A percentile compares a stretch with the other conserved stretches of the same genome.
These are phyloP conservation scores for Mycena capillaripes DNA, from an alignment of 768 basidiomycete species.

Conservation along the genomic window DNA sequence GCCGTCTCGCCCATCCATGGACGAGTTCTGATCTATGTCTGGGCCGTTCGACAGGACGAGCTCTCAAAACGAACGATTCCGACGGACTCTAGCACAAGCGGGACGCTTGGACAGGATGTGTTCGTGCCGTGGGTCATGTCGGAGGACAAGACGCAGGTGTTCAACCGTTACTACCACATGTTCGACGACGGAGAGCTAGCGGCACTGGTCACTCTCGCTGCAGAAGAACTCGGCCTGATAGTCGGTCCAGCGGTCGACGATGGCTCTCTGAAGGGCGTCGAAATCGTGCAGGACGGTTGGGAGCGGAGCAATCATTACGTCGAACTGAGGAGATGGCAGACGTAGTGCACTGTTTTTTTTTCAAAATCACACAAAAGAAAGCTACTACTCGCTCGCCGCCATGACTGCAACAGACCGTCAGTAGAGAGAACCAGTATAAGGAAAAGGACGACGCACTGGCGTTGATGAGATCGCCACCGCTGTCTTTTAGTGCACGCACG, in stretches of 20 bases:
- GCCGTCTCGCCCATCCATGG: constrained; percentile 78
- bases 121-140: constrained; percentile 91
- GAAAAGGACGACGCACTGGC: constrained; percentile 81
- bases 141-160: constrained; percentile 57
- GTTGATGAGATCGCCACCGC: constrained; percentile 94
- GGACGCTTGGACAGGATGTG: constrained; percentile 80
- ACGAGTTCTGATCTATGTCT: constrained; percentile 92
- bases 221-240: constrained; percentile 65
- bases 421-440: neutral
- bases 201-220: constrained; percentile 73
- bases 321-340: constrained; percentile 76
- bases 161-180: constrained; percentile 97
- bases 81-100: constrained; percentile 37
- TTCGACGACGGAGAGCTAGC: constrained; percentile 87
- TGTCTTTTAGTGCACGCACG: constrained; percentile 90
- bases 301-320: constrained; percentile 92
- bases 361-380: constrained; percentile 46
- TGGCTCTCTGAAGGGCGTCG: constrained; percentile 60
- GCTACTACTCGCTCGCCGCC: constrained; percentile 88
- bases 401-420: constrained; percentile 69
- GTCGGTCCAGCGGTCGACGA: constrained; percentile 55
- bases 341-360: constrained; percentile 39
- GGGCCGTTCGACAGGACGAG: constrained; percentile 95
- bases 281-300: constrained; percentile 84
- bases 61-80: constrained; percentile 82